phyloP scores from a whole-genome alignment of 2,329 filamentous ascomycete species.

The Clarireedia paspali region DNA sequence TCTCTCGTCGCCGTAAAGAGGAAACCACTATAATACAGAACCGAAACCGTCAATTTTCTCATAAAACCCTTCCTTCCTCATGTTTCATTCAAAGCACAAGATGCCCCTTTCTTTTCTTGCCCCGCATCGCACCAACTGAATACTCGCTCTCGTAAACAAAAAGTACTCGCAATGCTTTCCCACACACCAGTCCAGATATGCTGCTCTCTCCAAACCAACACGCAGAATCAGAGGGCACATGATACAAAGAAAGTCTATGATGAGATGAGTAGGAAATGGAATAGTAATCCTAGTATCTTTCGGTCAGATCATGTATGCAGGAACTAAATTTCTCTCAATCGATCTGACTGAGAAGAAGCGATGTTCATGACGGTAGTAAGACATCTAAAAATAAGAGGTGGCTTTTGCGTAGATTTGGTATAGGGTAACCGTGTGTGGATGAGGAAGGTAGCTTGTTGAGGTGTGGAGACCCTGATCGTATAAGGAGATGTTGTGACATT shows the following conservation, averaged over 20 bases:
- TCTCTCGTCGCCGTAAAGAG: neutral
- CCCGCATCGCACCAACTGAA: neutral
- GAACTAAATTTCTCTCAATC: neutral
- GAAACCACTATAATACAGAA: slow-evolving; percentile 13
- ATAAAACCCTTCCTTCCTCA: neutral
- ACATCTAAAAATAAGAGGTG: slow-evolving; percentile 19
- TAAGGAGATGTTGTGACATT: slow-evolving; percentile 16
- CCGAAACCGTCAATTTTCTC: neutral
- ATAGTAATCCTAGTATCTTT: neutral
- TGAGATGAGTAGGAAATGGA: slow-evolving; percentile 1
- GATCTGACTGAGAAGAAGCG: slow-evolving; percentile 9
- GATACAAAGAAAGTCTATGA: slow-evolving; percentile 13
- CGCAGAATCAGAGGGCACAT: neutral
- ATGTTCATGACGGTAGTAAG: slow-evolving; percentile 20
- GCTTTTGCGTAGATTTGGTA: slow-evolving; percentile 13
- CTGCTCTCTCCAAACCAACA: neutral
- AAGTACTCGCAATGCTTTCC: slow-evolving; percentile 1
- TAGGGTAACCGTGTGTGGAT: slow-evolving; percentile 5
- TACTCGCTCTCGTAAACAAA: slow-evolving; percentile 3
- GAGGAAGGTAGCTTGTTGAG: neutral
- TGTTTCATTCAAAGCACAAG: neutral
- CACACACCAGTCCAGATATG: slow-evolving; percentile 6
- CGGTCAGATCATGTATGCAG: neutral
- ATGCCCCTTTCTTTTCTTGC: neutral
- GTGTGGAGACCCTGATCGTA: slow-evolving; percentile 7